These are phyloP conservation scores for Venturia carpophila DNA, from an alignment of 2,329 filamentous ascomycete genomes.

Conservation along the genomic window DNA sequence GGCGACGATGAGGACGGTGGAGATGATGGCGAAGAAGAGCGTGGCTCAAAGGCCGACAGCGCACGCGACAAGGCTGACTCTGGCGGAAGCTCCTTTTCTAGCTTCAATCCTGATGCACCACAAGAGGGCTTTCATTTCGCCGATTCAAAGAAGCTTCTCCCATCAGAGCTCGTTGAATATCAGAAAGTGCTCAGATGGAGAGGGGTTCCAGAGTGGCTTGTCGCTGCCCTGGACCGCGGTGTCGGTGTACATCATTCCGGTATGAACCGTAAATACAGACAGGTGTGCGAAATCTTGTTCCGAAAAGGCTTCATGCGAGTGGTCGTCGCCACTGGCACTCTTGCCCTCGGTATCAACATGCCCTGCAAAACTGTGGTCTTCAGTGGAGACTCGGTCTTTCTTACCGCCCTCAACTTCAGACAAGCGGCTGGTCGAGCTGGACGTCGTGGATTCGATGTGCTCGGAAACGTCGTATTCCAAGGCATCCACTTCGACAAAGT, in stretches of 20 bases:
- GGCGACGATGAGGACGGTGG: constrained; percentile 41
- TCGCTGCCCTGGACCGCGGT: constrained; percentile 57
- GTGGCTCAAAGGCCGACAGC: constrained; percentile 48
- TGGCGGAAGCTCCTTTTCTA: constrained; percentile 42
- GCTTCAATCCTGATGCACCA: constrained; percentile 59
- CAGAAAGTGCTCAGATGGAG: constrained; percentile 46
- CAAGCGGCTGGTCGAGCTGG: constrained; percentile 72
- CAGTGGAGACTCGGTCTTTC: constrained; percentile 61
- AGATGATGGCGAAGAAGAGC: constrained; percentile 40
- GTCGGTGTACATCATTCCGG: constrained; percentile 72
- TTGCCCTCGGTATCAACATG: constrained; percentile 66
- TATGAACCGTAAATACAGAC: constrained; percentile 70
- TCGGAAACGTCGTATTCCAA: constrained; percentile 76
- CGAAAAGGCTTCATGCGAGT: constrained; percentile 62
- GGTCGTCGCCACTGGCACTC: constrained; percentile 67
- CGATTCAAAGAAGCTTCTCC: constrained; percentile 50
- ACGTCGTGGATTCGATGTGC: constrained; percentile 69
- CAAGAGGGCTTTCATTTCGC: constrained; percentile 59
- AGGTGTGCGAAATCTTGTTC: constrained; percentile 66
- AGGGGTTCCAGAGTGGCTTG: constrained; percentile 45
- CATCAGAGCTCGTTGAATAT: constrained; percentile 51
- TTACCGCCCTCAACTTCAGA: constrained; percentile 68
- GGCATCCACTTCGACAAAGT: constrained; percentile 54
- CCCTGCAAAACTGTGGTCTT: constrained; percentile 78
- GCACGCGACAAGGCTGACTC: constrained; percentile 45